Evolutionary conservation across 176 grass and related monocot species (phyloP).

Genomic region (Miscanthus lutarioriparius): DNA sequence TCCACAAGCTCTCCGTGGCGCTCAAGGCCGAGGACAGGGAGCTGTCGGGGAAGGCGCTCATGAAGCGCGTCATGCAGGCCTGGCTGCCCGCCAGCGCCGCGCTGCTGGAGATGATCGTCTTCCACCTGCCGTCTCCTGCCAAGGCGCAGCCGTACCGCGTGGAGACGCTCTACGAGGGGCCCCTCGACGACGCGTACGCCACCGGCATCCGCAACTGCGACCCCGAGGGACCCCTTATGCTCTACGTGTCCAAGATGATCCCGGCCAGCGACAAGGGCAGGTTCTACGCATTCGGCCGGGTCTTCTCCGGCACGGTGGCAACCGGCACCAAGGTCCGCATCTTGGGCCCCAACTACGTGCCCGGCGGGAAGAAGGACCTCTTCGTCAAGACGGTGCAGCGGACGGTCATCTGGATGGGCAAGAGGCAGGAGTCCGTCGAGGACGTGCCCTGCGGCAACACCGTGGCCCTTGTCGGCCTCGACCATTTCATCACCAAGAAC

Average conservation of each 20-base stretch:
- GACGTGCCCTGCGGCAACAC: neutral
- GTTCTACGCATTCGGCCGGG: neutral
- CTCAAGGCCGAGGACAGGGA: neutral
- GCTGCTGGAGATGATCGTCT: neutral
- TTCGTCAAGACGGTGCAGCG: neutral
- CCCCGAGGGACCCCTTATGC: neutral
- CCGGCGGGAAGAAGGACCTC: neutral
- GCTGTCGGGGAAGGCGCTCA: neutral
- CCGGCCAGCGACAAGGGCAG: neutral
- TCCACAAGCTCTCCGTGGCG: neutral
- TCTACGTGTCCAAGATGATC: neutral
- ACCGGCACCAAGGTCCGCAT: neutral
- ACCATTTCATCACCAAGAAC: neutral
- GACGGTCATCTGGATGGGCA: neutral
- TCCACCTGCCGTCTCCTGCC: neutral
- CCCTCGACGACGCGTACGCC: neutral
- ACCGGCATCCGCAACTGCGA: neutral
- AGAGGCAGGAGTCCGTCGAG: neutral
- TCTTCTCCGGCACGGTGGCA: neutral
- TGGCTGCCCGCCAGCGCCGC: neutral
- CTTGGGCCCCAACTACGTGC: neutral
- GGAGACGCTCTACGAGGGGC: neutral
- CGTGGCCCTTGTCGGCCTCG: neutral
- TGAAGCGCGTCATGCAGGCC: neutral
- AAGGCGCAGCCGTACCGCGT: neutral